Evolutionary conservation across 495 filamentous ascomycete genomes (phyloP).

Genomic region (Aspergillus carlsbadensis): DNA sequence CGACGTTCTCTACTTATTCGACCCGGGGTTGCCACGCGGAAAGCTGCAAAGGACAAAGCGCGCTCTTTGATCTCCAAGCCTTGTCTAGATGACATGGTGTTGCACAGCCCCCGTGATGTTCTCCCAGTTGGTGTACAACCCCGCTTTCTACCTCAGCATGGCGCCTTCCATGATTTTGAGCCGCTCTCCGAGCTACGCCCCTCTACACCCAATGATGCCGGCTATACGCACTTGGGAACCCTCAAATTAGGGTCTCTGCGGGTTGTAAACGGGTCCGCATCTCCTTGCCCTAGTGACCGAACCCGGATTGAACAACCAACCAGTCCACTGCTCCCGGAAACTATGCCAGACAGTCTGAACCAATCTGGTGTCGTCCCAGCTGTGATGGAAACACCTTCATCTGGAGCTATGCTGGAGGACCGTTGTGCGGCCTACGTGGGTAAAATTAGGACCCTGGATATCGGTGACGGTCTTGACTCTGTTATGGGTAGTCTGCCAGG

Average conservation of each 20-base stretch:
- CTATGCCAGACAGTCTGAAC: slow-evolving; percentile 17
- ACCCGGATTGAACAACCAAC: slow-evolving; percentile 19
- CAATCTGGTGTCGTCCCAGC: slow-evolving; percentile 1
- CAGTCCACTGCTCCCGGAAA: slow-evolving; percentile 12
- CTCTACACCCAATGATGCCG: slow-evolving; percentile 41
- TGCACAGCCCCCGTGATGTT: slow-evolving; percentile 12
- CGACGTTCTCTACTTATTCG: slow-evolving; percentile 48
- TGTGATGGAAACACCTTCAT: neutral
- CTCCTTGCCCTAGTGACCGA: slow-evolving; percentile 43
- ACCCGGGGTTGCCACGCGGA: slow-evolving; percentile 49
- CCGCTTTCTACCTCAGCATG: slow-evolving; percentile 16
- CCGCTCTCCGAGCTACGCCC: slow-evolving; percentile 23
- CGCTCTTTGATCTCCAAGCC: slow-evolving; percentile 27
- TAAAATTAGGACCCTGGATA: neutral
- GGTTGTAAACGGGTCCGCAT: slow-evolving; percentile 48
- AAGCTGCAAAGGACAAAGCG: slow-evolving; percentile 26
- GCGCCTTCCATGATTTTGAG: slow-evolving; percentile 5
- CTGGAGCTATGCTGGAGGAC: neutral
- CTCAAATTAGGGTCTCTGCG: slow-evolving; percentile 49
- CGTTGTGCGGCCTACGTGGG: neutral
- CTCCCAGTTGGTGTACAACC: slow-evolving; percentile 15
- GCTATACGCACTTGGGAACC: slow-evolving; percentile 50
- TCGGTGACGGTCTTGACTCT: neutral
- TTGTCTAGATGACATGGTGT: slow-evolving; percentile 22
- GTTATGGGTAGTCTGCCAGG: neutral